Evolutionary conservation across 1,284 basidiomycete genomes (phyloP), one percentile per base, ranked within the genome.

Genomic region (Leccinum variabile): DNA sequence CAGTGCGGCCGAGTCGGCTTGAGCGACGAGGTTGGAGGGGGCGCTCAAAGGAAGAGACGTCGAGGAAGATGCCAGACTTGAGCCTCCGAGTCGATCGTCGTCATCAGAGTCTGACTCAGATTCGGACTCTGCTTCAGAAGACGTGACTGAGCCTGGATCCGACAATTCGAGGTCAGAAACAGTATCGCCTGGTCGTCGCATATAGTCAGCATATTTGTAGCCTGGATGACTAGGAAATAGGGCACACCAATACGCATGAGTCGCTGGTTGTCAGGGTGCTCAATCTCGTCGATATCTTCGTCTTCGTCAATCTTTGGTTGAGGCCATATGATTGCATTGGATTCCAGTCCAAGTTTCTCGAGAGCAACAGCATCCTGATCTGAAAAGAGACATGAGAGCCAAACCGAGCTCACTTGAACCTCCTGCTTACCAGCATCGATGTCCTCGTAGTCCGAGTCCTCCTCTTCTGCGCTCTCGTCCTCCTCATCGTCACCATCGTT

Each of bases 291-390:
- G 33, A 82, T 80, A 1, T 87, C 83, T 59, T 85, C 86, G 60
- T 87, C 88, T 18, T 88, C 86, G 28, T 82, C 81, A 32, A 79
- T 68, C 35, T 79, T 75, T 13, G 76, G 76, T 57, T 76, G 80
- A 4, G 90, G 89, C 90, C 88, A 92, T 50, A 90, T 78, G 39
- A 90, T 78, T 0, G 88, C 90, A 71, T 91, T 90, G 2, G 86
- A 84, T 56, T 82, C 83, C 22, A 77, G 69, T 22, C 90, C 90
- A 49, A 92, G 75, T 35, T 77, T 74, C 52, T 76, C 76, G 59
- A 77, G 71, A 58, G 82, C 76, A 30, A 35, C 64, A 1, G 67
- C 70, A 72, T 79, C 68, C 74, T 82, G 77, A 69, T 76, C 81
- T 88, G 46, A 70, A 74, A 76, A 66, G 39, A 39, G 54, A 37